Percentiles rank a stretch among this genome's conserved stretches.
phyloP scores from a whole-genome alignment of 1,284 basidiomycete species.

The Vanrija humicola region DNA sequence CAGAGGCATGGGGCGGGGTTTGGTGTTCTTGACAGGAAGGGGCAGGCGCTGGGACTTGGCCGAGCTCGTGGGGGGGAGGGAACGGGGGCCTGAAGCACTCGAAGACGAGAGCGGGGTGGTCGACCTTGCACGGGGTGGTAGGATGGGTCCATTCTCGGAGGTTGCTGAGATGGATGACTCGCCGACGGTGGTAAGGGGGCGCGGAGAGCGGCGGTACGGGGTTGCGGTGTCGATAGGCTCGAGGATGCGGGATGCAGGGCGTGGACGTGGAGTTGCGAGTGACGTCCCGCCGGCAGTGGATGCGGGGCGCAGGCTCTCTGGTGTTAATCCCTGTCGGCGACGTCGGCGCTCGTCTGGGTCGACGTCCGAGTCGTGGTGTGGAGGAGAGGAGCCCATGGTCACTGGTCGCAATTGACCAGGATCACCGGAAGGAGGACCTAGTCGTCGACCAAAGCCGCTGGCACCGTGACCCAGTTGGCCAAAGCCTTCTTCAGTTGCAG shows the following conservation, averaged over 20 bases:
- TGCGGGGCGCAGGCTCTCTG: slow-evolving; percentile 15
- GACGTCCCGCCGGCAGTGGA: too few relatives aligned
- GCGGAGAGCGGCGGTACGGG: not conserved
- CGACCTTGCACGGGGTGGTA: too few relatives aligned
- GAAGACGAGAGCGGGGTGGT: too few relatives aligned
- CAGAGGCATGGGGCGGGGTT: too few relatives aligned
- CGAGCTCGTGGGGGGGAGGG: too few relatives aligned
- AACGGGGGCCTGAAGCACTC: too few relatives aligned
- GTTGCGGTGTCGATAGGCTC: not conserved
- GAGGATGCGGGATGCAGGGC: slow-evolving; percentile 4
- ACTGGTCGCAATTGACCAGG: slow-evolving; percentile 3
- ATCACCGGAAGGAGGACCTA: not conserved
- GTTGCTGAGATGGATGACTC: not conserved
- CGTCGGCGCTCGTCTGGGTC: slow-evolving; percentile 15
- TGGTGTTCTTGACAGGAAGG: too few relatives aligned
- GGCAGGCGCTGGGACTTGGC: too few relatives aligned
- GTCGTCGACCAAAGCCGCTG: not conserved
- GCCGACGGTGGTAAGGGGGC: not conserved
- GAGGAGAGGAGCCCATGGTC: slow-evolving; percentile 6
- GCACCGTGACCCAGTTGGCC: not conserved
- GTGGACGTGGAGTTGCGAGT: slow-evolving; percentile 3
- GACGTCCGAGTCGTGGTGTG: slow-evolving; percentile 6
- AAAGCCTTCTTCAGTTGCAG: not conserved
- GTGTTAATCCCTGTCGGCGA: slow-evolving; percentile 13
- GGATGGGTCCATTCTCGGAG: too few relatives aligned